Percentiles rank a stretch among this genome's conserved stretches.
These are phyloP conservation scores for Fusarium sp. DNA, from an alignment of 2,329 filamentous ascomycete species.

Conservation along the genomic window DNA sequence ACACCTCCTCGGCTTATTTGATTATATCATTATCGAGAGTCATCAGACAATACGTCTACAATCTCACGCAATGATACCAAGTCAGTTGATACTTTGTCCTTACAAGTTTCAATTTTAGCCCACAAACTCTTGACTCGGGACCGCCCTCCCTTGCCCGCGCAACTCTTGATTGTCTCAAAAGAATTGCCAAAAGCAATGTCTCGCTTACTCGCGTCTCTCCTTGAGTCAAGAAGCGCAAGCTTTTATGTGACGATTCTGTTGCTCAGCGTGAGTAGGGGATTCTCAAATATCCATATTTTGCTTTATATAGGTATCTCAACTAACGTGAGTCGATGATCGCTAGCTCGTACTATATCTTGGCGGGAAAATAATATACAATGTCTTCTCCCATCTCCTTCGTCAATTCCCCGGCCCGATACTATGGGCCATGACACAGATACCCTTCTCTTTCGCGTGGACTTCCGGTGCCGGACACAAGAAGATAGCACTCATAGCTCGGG, in stretches of 20 bases:
- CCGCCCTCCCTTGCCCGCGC: fast-evolving
- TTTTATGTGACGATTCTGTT: not conserved
- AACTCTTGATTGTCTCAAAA: fast-evolving
- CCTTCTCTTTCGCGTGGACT: not conserved
- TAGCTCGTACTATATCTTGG: not conserved
- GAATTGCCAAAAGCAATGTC: not conserved
- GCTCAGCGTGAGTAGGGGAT: fast-evolving
- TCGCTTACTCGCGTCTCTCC: not conserved
- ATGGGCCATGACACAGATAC: not conserved
- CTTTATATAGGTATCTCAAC: not conserved
- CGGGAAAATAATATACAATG: not conserved
- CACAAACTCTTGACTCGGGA: fast-evolving
- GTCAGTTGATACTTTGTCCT: not conserved
- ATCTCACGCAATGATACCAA: fast-evolving
- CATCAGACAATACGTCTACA: fast-evolving
- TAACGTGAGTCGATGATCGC: not conserved
- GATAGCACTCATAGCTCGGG: not conserved
- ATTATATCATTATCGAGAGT: not conserved
- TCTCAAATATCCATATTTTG: not conserved
- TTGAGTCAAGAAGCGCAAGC: not conserved
- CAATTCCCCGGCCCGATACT: not conserved
- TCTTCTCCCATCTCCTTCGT: not conserved
- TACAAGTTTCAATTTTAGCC: not conserved
- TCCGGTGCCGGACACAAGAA: not conserved
- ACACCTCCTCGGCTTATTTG: not conserved